A percentile compares a stretch with the other conserved stretches of the same genome.
These are phyloP conservation scores for Theobroma cacao DNA, from an alignment of 345 rosid genomes.

Conservation along the genomic window DNA sequence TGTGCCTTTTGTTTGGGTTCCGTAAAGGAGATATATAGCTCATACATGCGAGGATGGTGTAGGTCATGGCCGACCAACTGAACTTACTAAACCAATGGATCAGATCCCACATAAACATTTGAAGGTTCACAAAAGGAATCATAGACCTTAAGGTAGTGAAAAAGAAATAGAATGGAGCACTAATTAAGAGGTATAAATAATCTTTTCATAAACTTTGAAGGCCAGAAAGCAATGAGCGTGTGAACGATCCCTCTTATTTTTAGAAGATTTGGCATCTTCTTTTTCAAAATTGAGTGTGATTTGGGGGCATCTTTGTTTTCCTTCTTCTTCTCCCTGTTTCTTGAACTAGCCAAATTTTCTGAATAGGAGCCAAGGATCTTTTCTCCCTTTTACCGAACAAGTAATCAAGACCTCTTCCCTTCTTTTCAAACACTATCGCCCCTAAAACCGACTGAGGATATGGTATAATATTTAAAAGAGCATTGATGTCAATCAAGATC, in stretches of 20 bases:
- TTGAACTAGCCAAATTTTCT: constrained; percentile 15
- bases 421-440: constrained; percentile 1
- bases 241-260: not conserved
- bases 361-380: not conserved
- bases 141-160: not conserved
- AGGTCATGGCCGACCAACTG: constrained; percentile 41
- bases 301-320: constrained; percentile 23
- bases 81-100: constrained; percentile 20
- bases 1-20: too few relatives aligned
- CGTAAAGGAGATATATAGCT: too few relatives aligned
- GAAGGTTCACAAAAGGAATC: constrained; percentile 13
- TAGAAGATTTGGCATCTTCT: constrained; percentile 26
- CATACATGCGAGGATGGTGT: too few relatives aligned
- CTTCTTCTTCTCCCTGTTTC: constrained; percentile 18
- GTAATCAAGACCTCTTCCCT: not conserved
- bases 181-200: not conserved
- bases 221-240: constrained; percentile 3
- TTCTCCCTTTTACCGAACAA: constrained; percentile 4
- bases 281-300: constrained; percentile 29
- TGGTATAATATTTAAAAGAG: not conserved
- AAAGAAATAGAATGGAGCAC: not conserved
- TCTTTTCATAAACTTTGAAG: constrained; percentile 10
- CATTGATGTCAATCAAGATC: not conserved
- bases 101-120: constrained; percentile 8
- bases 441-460: not conserved